Percentiles rank a stretch among this genome's conserved stretches.
Conservation (phyloP, 164 flowering plant genomes). For the Brasenia schreberi region DNA sequence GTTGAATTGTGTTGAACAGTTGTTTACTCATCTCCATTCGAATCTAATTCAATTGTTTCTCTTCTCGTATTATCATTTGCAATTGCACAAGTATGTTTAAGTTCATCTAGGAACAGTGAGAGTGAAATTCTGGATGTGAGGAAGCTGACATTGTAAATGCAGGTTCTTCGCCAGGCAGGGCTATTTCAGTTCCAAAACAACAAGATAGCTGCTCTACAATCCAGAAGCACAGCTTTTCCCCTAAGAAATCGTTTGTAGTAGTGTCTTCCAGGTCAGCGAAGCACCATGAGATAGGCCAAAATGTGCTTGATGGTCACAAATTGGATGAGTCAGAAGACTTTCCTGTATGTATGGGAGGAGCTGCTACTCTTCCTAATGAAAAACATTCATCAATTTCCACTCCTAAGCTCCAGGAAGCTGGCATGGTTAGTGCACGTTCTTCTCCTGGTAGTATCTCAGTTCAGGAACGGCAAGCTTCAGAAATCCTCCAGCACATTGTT, state of each 20-base stretch:
- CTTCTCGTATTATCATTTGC: background rate
- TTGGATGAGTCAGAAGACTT: background rate
- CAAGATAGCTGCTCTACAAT: background rate
- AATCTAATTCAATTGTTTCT: background rate
- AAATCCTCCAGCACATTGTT: too few relatives aligned
- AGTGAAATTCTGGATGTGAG: background rate
- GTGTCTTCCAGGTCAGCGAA: background rate
- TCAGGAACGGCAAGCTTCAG: too few relatives aligned
- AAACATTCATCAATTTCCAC: slow-evolving; percentile 3
- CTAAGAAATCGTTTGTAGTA: background rate
- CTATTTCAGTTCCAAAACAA: background rate
- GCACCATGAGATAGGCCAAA: background rate
- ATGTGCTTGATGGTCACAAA: background rate
- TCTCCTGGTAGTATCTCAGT: too few relatives aligned
- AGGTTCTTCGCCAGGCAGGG: background rate
- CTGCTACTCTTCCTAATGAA: background rate
- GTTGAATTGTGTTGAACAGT: background rate
- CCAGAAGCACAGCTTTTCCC: background rate
- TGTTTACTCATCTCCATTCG: background rate
- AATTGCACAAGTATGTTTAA: too few relatives aligned
- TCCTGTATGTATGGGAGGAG: background rate
- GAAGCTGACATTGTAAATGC: background rate
- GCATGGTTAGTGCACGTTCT: too few relatives aligned
- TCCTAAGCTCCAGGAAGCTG: background rate
- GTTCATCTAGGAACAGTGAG: background rate